Percentiles rank a stretch among this genome's conserved stretches.
phyloP scores from a whole-genome alignment of 2,329 filamentous ascomycete species.

The Epichloe hybrida region DNA sequence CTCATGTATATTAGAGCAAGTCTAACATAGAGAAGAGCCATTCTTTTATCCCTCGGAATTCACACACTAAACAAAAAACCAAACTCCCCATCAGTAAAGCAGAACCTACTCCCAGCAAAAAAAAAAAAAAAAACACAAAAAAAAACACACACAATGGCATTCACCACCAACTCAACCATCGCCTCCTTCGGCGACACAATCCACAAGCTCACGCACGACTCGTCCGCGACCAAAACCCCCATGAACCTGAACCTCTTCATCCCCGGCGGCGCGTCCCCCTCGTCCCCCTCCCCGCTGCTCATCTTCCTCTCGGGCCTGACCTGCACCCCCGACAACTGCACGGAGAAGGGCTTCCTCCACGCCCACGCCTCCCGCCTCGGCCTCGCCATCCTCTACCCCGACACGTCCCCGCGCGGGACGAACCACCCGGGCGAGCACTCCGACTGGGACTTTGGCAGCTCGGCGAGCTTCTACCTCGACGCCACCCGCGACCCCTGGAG shows the following conservation, averaged over 20 bases:
- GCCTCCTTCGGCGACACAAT: slow-evolving; percentile 87
- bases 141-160: slow-evolving; percentile 44
- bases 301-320: slow-evolving; percentile 91
- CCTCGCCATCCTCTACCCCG: slow-evolving; percentile 88
- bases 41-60: too few relatives aligned
- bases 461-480: slow-evolving; percentile 90
- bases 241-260: slow-evolving; percentile 93
- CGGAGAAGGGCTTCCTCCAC: slow-evolving; percentile 84
- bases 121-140: slow-evolving; percentile 18
- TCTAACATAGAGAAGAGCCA: too few relatives aligned
- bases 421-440: slow-evolving; percentile 75
- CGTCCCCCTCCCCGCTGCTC: slow-evolving; percentile 57
- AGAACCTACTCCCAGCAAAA: not conserved
- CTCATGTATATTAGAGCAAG: too few relatives aligned
- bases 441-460: slow-evolving; percentile 79
- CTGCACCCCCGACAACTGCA: slow-evolving; percentile 79
- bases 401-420: slow-evolving; percentile 82
- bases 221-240: slow-evolving; percentile 63
- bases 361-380: slow-evolving; percentile 63
- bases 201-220: slow-evolving; percentile 82
- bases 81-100: not conserved
- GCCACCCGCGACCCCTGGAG: slow-evolving; percentile 63
- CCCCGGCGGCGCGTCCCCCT: slow-evolving; percentile 51
- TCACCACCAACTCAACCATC: slow-evolving; percentile 83
- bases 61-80: not conserved